Conservation (phyloP, 129 eudicot species). For the carrot (Daucus carota) region DNA sequence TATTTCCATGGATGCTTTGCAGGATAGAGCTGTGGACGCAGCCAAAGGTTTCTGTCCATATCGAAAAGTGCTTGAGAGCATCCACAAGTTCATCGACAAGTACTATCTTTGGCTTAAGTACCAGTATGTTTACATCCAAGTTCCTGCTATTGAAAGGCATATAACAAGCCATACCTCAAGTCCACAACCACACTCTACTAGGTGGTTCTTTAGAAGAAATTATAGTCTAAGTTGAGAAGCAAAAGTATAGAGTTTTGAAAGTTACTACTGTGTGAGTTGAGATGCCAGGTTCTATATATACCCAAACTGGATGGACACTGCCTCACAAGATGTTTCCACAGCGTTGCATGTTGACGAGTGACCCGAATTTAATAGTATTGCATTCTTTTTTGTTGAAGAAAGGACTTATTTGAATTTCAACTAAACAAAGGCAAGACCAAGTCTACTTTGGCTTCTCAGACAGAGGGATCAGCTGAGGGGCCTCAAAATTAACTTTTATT, state of each 20-base stretch:
- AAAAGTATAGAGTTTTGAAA: background rate
- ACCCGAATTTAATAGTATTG: background rate
- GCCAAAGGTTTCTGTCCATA: conserved; percentile 47
- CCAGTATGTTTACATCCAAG: conserved; percentile 43
- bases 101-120: conserved; percentile 48
- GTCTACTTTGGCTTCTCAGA: background rate
- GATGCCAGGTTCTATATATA: background rate
- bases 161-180: conserved; percentile 37
- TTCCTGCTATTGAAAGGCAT: conserved; percentile 57
- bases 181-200: background rate
- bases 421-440: background rate
- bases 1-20: conserved; percentile 66
- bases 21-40: conserved; percentile 59
- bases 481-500: too few species aligned
- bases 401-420: background rate
- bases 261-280: background rate
- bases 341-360: background rate
- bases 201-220: too few species aligned
- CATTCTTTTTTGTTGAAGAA: background rate
- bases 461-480: too few species aligned
- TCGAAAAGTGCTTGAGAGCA: conserved; percentile 40
- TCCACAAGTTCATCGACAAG: conserved; percentile 42
- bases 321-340: background rate
- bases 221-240: background rate
- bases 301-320: background rate